Evolutionary conservation across 192 early-diverging fungal species (phyloP), one percentile per base, ranked within the genome.

Genomic region (Coemansia pectinata): DNA sequence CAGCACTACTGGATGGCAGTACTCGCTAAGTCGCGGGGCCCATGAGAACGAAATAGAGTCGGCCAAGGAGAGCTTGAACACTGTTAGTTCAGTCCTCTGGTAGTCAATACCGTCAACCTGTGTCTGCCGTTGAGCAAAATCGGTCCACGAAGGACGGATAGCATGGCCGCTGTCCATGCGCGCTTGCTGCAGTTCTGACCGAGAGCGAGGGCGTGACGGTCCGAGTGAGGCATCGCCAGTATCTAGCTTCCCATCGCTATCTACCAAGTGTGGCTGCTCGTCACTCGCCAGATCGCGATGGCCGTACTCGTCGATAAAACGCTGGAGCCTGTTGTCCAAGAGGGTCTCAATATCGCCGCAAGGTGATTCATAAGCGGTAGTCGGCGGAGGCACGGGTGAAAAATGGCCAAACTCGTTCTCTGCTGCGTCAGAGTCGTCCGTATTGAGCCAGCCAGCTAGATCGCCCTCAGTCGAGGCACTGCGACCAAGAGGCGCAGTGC

Each of bases 301-400:
- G 14, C 62, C 62, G 53, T 53, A 57, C 69, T 71, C 69, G 48
- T 58, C 45, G 45, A 71, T 63, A 31, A 64, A 64, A 14, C 69
- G 40, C 62, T 42, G 62, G 52, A 71, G 62, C 69, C 44, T 71
- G 62, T 63, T 62, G 53, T 71, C 62, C 47, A 70, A 34, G 12
- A 63, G 47, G 0, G 68, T 23, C 39, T 70, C 68, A 36, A 29
- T 21, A 21, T 70, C 59, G 44, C 31, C 42, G 12, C 34, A 44
- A 29, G 55, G 21, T 23, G 14, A 17, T 4, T 55, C 52, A 15
- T 31, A 27, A 1, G 66, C 40, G 15, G 44, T 44, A 31, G 25
- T 29, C 19, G 42, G 29, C 27, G 41, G 44, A 19, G 40, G 23
- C 21, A 11, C 9, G 14, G 44, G 52, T 14, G 25, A 25, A 55